Evolutionary conservation across 768 basidiomycete species (phyloP).

Genomic region (Russula sp.): DNA sequence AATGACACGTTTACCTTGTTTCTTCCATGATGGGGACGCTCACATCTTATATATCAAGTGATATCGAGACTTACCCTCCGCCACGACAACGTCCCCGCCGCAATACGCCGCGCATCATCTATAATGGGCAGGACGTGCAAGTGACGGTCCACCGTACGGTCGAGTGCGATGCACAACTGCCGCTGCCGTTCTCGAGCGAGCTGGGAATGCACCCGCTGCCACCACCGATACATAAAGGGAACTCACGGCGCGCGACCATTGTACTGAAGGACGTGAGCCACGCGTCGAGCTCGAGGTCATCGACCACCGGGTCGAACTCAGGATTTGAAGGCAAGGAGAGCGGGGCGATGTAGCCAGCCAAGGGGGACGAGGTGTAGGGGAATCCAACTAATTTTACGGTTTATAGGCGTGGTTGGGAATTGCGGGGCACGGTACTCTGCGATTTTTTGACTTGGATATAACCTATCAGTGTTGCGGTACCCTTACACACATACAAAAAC

Average conservation of each 20-base stretch:
- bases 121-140: not conserved
- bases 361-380: not conserved
- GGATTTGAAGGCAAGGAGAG: not conserved
- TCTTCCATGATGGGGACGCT: not conserved
- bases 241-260: not conserved
- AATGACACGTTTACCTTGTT: not conserved
- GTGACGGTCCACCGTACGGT: constrained; percentile 10
- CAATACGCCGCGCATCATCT: not conserved
- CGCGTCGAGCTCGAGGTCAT: not conserved
- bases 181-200: not conserved
- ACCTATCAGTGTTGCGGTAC: no score
- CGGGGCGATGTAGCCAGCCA: not conserved
- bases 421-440: not conserved
- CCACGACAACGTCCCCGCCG: not conserved
- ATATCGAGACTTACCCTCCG: not conserved
- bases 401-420: not conserved
- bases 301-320: not conserved
- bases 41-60: not conserved
- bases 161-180: constrained; percentile 3
- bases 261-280: not conserved
- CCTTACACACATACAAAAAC: no score
- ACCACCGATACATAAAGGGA: not conserved
- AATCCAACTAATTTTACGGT: not conserved
- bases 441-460: not conserved
- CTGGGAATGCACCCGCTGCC: not conserved